Evolutionary conservation across 805 yeast genomes (phyloP), one percentile per base, ranked within the genome.

Genomic region (Sungouiozyma intestinalis): DNA sequence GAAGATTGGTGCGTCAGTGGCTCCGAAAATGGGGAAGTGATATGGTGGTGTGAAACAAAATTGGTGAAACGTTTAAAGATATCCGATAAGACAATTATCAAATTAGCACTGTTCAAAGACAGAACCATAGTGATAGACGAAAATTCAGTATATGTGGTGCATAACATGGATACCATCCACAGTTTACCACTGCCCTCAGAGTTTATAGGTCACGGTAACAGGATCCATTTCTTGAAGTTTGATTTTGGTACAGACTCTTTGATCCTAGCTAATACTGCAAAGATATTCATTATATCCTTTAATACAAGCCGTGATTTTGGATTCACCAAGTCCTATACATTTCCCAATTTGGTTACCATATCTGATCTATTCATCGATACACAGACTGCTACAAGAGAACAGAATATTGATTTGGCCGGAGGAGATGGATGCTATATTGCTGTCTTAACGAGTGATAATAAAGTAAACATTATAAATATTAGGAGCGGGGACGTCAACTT

Each of bases 11-110:
- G 60, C 43, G 58, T 54, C 7, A 55, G 62, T 41, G 65, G 62
- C 3, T 55, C 60, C 11, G 62, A 55, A 40, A 46, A 52, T 35
- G 65, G 65, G 14, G 58, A 55, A 39, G 21, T 61, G 2, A 54
- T 58, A 17, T 61, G 65, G 65, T 61, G 65, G 65, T 45, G 54
- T 35, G 61, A 58, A 21, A 50, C 56, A 1, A 57, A 55, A 35
- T 40, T 41, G 17, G 38, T 45, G 3, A 49, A 47, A 27, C 14
- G 38, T 4, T 15, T 50, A 32, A 51, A 49, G 36, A 16, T 56
- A 13, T 52, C 61, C 9, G 52, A 47, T 38, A 45, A 40, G 16
- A 43, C 51, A 4, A 58, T 60, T 18, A 35, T 48, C 35, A 51
- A 49, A 16, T 31, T 55, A n/a, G 48, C 45, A 9, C 43, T 54